Conservation (phyloP, 2,329 filamentous ascomycete genomes). For the Ceratocystis ficicola region DNA sequence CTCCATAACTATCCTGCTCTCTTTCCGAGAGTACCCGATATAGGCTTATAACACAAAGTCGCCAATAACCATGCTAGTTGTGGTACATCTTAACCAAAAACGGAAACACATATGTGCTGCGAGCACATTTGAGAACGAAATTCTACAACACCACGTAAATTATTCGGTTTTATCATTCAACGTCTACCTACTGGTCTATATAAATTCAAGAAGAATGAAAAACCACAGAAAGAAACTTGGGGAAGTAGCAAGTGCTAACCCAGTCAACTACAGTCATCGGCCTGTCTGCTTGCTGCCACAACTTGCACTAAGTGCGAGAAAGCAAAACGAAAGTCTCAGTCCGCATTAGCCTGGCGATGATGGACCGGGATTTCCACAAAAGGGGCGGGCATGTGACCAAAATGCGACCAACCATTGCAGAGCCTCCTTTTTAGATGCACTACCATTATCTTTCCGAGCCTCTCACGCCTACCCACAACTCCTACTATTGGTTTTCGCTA, state of each 20-base stretch:
- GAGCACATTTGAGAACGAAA: conserved; percentile 9
- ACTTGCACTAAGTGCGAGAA: background rate
- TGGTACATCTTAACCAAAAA: background rate
- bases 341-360: background rate
- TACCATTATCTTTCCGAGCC: background rate
- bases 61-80: background rate
- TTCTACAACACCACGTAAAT: too few species aligned
- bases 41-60: background rate
- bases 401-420: background rate
- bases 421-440: background rate
- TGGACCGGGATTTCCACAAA: background rate
- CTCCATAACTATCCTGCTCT: background rate
- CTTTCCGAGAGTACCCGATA: conserved; percentile 2
- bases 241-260: too few species aligned
- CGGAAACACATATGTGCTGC: background rate
- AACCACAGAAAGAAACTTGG: too few species aligned
- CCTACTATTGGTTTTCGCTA: background rate
- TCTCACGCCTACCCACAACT: background rate
- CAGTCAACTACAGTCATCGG: too few species aligned
- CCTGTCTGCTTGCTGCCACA: background rate
- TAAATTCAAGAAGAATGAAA: too few species aligned
- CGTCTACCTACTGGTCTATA: too few species aligned
- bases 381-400: background rate
- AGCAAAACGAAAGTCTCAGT: background rate
- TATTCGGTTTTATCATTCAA: background rate